These are phyloP conservation scores for Populus tremula DNA, from an alignment of 345 rosid genomes.

Conservation along the genomic window DNA sequence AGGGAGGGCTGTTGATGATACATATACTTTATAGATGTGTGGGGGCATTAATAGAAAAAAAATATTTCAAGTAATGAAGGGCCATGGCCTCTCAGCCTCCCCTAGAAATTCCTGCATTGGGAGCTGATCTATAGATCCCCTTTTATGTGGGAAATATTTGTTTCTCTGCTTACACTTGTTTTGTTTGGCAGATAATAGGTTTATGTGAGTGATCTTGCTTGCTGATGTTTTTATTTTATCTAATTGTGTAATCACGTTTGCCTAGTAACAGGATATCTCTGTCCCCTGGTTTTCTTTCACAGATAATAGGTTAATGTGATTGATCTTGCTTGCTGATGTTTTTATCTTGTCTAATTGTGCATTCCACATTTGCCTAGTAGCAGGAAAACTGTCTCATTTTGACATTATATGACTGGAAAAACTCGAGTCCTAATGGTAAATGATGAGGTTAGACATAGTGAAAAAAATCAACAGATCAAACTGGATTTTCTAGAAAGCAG, in stretches of 20 bases:
- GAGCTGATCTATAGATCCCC: neutral
- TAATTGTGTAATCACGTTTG: neutral
- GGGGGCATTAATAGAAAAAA: too few species aligned
- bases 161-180: neutral
- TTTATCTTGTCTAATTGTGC: neutral
- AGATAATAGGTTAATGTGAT: neutral
- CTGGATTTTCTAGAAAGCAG: neutral
- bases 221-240: neutral
- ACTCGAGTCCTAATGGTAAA: neutral
- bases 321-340: neutral
- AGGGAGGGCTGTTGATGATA: too few species aligned
- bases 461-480: neutral
- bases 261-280: neutral
- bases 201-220: neutral
- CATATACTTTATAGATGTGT: too few species aligned
- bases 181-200: neutral
- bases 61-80: too few species aligned
- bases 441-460: neutral
- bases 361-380: neutral
- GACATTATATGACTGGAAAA: neutral
- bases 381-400: neutral
- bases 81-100: neutral
- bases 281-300: neutral
- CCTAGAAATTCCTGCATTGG: neutral
- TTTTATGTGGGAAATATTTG: neutral